Percentiles rank a stretch among this genome's conserved stretches.
Evolutionary conservation across 2,329 filamentous ascomycete genomes (phyloP).

Genomic region (Tolypocladium pustulatum): DNA sequence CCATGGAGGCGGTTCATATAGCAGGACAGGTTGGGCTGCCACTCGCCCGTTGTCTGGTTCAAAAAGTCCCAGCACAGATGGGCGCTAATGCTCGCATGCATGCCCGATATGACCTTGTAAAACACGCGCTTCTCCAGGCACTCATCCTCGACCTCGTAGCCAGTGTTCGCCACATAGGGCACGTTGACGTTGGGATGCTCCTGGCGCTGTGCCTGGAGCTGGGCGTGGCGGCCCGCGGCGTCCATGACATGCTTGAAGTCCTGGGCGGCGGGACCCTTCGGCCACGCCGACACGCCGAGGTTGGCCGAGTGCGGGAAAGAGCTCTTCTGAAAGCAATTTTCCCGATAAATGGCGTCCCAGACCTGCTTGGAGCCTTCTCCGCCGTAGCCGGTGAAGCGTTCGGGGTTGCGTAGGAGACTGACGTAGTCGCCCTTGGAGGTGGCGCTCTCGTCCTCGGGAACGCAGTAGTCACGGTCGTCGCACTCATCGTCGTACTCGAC

Average conservation of each 20-base stretch:
- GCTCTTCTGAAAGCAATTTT: slow-evolving; percentile 82
- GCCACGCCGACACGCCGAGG: slow-evolving; percentile 33
- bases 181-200: slow-evolving; percentile 41
- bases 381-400: slow-evolving; percentile 89
- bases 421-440: slow-evolving; percentile 91
- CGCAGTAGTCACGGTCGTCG: slow-evolving; percentile 92
- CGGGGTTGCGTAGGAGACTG: slow-evolving; percentile 83
- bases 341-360: slow-evolving; percentile 93
- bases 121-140: slow-evolving; percentile 99
- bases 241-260: slow-evolving; percentile 53
- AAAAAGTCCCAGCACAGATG: slow-evolving; percentile 95
- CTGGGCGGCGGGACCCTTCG: slow-evolving; percentile 42
- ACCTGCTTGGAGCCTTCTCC: slow-evolving; percentile 79
- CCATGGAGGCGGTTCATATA: slow-evolving; percentile 78
- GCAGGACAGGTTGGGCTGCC: slow-evolving; percentile 83
- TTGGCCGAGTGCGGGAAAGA: slow-evolving; percentile 51
- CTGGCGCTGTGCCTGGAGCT: slow-evolving; percentile 41
- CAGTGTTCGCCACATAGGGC: slow-evolving; percentile 50
- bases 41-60: slow-evolving; percentile 88
- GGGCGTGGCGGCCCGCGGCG: slow-evolving; percentile 47
- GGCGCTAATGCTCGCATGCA: slow-evolving; percentile 96
- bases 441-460: slow-evolving; percentile 86
- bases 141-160: slow-evolving; percentile 74
- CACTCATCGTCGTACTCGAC: slow-evolving; percentile 97
- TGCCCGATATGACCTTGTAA: slow-evolving; percentile 86